Evolutionary conservation across 2,329 filamentous ascomycete genomes (phyloP).

Genomic region (Chaetoscypha palmicola): DNA sequence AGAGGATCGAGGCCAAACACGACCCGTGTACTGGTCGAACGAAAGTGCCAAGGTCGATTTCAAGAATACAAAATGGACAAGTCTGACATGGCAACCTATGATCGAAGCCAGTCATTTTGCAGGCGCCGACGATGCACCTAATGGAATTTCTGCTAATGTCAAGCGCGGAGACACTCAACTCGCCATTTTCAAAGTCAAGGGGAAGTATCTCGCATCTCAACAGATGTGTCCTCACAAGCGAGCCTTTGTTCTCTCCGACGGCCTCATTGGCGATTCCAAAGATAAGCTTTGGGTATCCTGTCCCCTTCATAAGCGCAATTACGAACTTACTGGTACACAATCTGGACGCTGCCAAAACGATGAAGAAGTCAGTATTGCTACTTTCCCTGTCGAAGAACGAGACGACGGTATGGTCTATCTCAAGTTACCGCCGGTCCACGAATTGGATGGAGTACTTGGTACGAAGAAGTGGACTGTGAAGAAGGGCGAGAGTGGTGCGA

Average conservation of each 20-base stretch:
- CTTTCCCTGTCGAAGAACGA: constrained; percentile 69
- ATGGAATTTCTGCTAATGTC: constrained; percentile 68
- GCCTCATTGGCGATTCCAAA: constrained; percentile 58
- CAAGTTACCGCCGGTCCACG: constrained; percentile 70
- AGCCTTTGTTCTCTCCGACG: constrained; percentile 82
- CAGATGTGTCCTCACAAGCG: constrained; percentile 95
- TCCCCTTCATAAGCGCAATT: constrained; percentile 87
- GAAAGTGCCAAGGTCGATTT: constrained; percentile 66
- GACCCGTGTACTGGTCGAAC: constrained; percentile 72
- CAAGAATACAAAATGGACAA: constrained; percentile 58
- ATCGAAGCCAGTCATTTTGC: constrained; percentile 64
- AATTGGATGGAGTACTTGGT: constrained; percentile 72
- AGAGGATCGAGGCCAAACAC: constrained; percentile 62
- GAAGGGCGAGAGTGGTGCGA: constrained; percentile 52
- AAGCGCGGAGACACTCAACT: constrained; percentile 87
- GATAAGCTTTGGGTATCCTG: constrained; percentile 78
- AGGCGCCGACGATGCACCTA: constrained; percentile 53
- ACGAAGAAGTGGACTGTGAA: constrained; percentile 73
- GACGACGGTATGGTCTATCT: constrained; percentile 73
- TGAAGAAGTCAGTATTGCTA: constrained; percentile 68
- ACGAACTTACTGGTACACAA: constrained; percentile 59
- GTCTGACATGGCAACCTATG: constrained; percentile 71
- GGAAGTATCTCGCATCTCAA: constrained; percentile 76
- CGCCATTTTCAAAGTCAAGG: constrained; percentile 76
- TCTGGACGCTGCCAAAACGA: constrained; percentile 71